Evolutionary conservation across 1,139 yeast species (phyloP).

Genomic region (Nakaseomyces glabratus): DNA sequence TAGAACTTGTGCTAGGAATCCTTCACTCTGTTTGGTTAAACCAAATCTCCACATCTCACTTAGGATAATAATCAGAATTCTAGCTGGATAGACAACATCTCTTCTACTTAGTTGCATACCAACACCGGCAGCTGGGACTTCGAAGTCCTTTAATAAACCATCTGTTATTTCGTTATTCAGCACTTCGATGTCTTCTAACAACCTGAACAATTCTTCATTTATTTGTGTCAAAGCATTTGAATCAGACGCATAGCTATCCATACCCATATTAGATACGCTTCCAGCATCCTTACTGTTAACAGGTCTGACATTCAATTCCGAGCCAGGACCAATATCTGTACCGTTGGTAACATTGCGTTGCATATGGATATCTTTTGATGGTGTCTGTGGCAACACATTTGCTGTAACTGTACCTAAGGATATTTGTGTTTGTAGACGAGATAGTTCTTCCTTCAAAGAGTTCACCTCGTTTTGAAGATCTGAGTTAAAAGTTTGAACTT

Average conservation of each 20-base stretch:
- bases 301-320: constrained; percentile 11
- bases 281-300: constrained; percentile 11
- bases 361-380: constrained; percentile 13
- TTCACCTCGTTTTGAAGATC: constrained; percentile 62
- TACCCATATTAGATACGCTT: constrained; percentile 13
- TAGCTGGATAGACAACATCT: constrained; percentile 93
- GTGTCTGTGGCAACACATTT: constrained; percentile 21
- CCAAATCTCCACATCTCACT: constrained; percentile 99
- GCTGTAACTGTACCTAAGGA: constrained; percentile 32
- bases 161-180: constrained; percentile 80
- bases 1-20: constrained; percentile 81
- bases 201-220: constrained; percentile 60
- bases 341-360: constrained; percentile 3
- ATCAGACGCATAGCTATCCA: constrained; percentile 40
- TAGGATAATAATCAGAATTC: constrained; percentile 82
- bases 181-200: constrained; percentile 70
- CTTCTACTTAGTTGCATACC: constrained; percentile 77
- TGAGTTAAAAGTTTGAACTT: constrained; percentile 57
- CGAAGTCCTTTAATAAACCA: constrained; percentile 80
- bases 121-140: constrained; percentile 78
- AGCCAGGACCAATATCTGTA: background rate
- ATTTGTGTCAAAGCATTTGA: constrained; percentile 47
- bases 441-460: constrained; percentile 58
- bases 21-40: constrained; percentile 83
- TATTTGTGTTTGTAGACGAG: constrained; percentile 36